Base-by-base conservation (phyloP, 495 filamentous ascomycete genomes). In the Rostrohypoxylon terebratum region DNA sequence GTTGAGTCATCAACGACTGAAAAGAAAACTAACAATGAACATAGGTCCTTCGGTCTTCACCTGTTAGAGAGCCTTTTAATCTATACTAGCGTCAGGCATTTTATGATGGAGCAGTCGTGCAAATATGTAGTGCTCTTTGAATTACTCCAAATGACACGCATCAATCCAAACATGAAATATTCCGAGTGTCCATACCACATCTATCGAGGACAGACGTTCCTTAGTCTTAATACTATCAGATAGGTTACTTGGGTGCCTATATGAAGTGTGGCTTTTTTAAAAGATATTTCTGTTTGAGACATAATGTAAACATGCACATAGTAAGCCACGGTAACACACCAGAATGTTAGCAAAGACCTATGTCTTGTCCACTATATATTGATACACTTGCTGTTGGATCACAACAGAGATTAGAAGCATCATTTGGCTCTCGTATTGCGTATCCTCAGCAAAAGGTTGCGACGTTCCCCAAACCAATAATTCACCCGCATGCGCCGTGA, bases 311-410 rank as follows among this genome's bases (percentile, higher is more conserved):
- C 48, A 31, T 25, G 28, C 48, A 25, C 48, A 25, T 11, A 31
- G 3, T 13, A 21, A 60, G 44, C 18, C 18, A n/a, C 61, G 11
- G 20, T 54, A 68, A 28, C 20, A 20, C 44, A 59, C 28, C 14
- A 36, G 53, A 18, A 54, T 10, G 28, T 34, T 68, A 63, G 14
- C 47, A 62, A 57, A 66, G 66, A 73, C 66, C 38, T 59, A 55
- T 60, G 28, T 69, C 54, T 44, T 54, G 62, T 66, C 66, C 65
- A 73, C 61, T 73, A 73, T 73, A 73, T 73, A 73, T 69, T 73
- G 66, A 66, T 73, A 69, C 71, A 73, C 28, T 25, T 48, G 36
- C 16, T 20, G 11, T 23, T 4, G 55, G 34, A n/a, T 42, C 25
- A 3, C 51, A 6, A 23, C 47, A 63, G 25, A 58, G 31, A 33